These are phyloP conservation scores for Dipodascus geniculatus DNA, from an alignment of 805 yeast species.

Conservation along the genomic window DNA sequence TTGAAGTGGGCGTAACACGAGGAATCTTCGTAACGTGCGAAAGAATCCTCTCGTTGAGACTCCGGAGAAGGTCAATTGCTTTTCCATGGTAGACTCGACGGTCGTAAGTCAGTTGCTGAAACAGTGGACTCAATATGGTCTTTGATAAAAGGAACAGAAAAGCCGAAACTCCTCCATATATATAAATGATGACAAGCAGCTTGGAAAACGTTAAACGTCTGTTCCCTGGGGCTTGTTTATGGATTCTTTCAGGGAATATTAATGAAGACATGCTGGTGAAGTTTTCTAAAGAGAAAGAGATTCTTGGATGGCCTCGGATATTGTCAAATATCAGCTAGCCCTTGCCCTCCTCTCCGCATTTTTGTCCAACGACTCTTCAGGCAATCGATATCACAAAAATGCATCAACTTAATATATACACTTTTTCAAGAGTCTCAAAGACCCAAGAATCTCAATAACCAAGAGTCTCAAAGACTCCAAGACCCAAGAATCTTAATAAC, in stretches of 20 bases:
- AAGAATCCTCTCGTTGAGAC: conserved; percentile 17
- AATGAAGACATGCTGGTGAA: background rate
- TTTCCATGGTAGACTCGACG: conserved; percentile 21
- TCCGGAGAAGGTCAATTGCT: conserved; percentile 17
- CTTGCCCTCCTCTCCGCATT: background rate
- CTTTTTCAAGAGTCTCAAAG: too few species aligned
- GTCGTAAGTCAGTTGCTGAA: conserved; percentile 22
- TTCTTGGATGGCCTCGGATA: background rate
- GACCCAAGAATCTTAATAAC: too few species aligned
- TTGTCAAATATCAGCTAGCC: background rate
- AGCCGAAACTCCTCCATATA: conserved; percentile 24
- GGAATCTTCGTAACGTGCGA: conserved; percentile 16
- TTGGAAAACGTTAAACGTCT: conserved; percentile 1
- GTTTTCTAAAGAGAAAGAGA: background rate
- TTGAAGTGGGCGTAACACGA: conserved; percentile 4
- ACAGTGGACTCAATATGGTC: conserved; percentile 23
- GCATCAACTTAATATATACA: too few species aligned
- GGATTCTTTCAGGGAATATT: background rate
- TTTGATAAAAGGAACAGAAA: conserved; percentile 21
- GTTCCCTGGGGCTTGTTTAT: background rate
- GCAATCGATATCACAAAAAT: too few species aligned
- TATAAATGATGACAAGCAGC: conserved; percentile 21
- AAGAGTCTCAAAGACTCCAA: too few species aligned
- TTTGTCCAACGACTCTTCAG: background rate
- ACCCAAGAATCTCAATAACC: too few species aligned